Base-by-base conservation (phyloP, 2,329 filamentous ascomycete species). In the Calonectria montana region DNA sequence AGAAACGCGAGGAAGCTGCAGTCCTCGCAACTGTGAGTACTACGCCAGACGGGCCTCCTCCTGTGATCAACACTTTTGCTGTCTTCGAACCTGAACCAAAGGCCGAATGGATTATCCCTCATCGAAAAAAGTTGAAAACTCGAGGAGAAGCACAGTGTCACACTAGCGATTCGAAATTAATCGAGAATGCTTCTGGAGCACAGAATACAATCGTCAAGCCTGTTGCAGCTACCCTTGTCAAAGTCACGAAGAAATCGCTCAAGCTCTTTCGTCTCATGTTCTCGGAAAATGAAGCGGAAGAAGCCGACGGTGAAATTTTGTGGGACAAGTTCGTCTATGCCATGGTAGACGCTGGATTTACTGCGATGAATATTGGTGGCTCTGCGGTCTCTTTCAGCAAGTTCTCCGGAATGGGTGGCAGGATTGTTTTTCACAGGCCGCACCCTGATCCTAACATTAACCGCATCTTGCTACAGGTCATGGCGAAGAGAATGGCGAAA, bases 391-490 rank as follows among this genome's bases (percentile, higher is more conserved):
- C 45, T 3, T 73, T 73, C 18, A 57, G 64, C 21, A 27, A 55
- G 6, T 7, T 7, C 16, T n/a, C 7, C 1, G 64, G 48, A n/a
- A 45, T 31, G 10, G 37, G 37, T 2, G 57, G 59, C 18, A 45
- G 27, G 21, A 70, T 73, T 47, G 45, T 67, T 21, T 75, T 75
- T 35, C 59, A 72, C 15, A 50, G 45, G 12, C 63, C 71, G 29
- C 66, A 71, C 21, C 65, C 65, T 15, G 63, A 65, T 27, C 16
- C 64, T 1, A 73, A 71, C 65, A 67, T 74, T 48, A 68, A 71
- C 27, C 47, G 23, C 0, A 43, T 65, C 55, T 37, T 71, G 43
- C 27, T 75, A 8, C 68, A 43, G 31, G 48, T 31, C 29, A 70
- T 73, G 45, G 71, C 27, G 18, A 64, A 65, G 35, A 61, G 64